Percentiles rank a stretch among this genome's conserved stretches.
Conservation (phyloP, 139 green algal genomes). For the Trebouxia sp. region DNA sequence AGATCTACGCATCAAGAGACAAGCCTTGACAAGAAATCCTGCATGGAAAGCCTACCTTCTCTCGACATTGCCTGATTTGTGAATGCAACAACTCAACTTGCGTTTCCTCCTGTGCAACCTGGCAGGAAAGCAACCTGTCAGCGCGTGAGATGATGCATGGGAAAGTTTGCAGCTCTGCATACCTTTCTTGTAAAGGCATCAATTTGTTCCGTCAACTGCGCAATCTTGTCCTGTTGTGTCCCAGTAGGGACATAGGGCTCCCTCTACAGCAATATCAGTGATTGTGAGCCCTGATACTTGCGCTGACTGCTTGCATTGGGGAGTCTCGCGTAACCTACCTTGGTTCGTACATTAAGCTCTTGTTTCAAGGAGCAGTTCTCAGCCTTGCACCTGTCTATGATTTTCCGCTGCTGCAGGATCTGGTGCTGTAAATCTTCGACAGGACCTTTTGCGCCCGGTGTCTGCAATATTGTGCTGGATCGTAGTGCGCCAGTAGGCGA, state of each 20-base stretch:
- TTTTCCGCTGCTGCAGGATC: constrained; percentile 21
- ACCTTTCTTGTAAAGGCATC: constrained; percentile 16
- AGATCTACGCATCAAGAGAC: no score
- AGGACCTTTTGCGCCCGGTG: background rate
- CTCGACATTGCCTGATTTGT: constrained; percentile 9
- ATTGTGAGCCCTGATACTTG: no score
- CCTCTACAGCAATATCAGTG: background rate
- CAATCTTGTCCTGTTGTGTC: constrained; percentile 14
- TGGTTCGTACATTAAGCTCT: background rate
- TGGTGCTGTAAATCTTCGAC: constrained; percentile 9
- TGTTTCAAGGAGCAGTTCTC: constrained; percentile 2
- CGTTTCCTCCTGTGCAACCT: constrained; percentile 20
- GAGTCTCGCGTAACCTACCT: no score
- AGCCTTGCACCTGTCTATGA: background rate
- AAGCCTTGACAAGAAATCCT: no score
- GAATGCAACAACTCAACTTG: background rate
- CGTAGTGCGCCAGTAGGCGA: background rate
- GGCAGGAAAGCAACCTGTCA: background rate
- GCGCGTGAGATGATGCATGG: no score
- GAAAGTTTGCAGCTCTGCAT: background rate
- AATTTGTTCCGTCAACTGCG: constrained; percentile 19
- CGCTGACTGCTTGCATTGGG: no score
- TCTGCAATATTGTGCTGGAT: no score
- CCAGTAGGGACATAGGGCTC: background rate
- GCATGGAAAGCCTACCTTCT: background rate